Evolutionary conservation across 495 filamentous ascomycete genomes (phyloP), one percentile per base, ranked within the genome.

Genomic region (Podospora tetraspora): DNA sequence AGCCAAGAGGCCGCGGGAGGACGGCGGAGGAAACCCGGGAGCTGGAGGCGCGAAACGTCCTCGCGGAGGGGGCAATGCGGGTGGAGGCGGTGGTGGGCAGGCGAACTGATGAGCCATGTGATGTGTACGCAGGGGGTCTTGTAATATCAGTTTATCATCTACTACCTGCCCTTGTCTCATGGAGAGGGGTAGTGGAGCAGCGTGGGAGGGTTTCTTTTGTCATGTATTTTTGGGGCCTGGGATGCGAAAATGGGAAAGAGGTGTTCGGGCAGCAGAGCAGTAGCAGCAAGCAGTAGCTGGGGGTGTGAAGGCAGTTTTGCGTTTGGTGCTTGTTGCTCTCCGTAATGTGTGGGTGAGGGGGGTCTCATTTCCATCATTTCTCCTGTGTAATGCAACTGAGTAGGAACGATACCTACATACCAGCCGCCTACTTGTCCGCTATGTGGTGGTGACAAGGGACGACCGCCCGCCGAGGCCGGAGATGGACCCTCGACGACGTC

Each of bases 1-100:
- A 21, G 73, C 71, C 63, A 77, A 77, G 69, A 66, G 75, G 59
- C 75, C 72, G 13, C 66, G 75, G 25, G 74, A 63, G 12, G 65
- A 70, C 29, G 32, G 23, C 25, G 67, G 62, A 12, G 59, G 19
- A 24, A 62, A 52, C 29, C 10, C 52, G 1, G 63, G 58, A 5
- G 65, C 29, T 11, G 10, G 25, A 11, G 69, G 69, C 4, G 64
- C 43, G 32, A 70, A 70, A 27, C 60, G 69, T n/a, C 69, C 64
- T n/a, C 69, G 69, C 3, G 69, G 69, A 19, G 69, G 69, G 22
- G 69, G 69, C 24, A n/a, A 56, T 3, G 25, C 60, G 3, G 66
- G 60, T 24, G 59, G 16, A 25, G 66, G 59, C 32, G 59, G 16
- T 24, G 27, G 63, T 25, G 57, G 63, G 22, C 43, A 52, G 43